phyloP scores from a whole-genome alignment of 73 alveolate genomes.

The Paramecium biaurelia region DNA sequence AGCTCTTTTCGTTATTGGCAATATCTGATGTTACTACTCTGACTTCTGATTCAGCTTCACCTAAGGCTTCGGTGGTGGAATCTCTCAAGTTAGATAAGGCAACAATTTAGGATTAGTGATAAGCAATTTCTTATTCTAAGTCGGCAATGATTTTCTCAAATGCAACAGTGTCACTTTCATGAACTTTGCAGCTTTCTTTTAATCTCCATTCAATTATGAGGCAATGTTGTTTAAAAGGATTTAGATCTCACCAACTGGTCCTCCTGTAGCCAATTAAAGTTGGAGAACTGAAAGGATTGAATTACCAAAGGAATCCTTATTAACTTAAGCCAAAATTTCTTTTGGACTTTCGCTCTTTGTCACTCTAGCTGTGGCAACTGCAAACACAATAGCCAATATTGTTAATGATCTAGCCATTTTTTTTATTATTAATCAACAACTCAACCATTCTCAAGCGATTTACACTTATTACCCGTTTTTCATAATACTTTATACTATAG shows the following conservation, averaged over 20 bases:
- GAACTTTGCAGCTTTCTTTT: conserved; percentile 54
- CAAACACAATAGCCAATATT: conserved; percentile 29
- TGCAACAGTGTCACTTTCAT: conserved; percentile 39
- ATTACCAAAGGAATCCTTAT: conserved; percentile 37
- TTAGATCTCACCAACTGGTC: conserved; percentile 53
- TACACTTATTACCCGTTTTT: conserved; percentile 7
- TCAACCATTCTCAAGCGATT: background rate
- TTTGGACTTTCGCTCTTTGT: background rate
- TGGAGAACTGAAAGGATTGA: conserved; percentile 47
- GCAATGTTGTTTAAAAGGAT: conserved; percentile 46
- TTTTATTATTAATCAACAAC: background rate
- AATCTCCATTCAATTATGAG: conserved; percentile 41
- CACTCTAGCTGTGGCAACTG: background rate
- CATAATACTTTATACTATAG: background rate
- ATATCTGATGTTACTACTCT: conserved; percentile 37
- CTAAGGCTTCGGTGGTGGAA: conserved; percentile 26
- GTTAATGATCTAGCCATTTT: conserved; percentile 1
- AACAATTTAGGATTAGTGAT: background rate
- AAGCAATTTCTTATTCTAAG: conserved; percentile 11
- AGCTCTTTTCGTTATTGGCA: conserved; percentile 30
- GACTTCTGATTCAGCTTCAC: conserved; percentile 37
- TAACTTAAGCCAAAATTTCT: conserved; percentile 1
- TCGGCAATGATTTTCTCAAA: background rate
- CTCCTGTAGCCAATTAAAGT: conserved; percentile 29
- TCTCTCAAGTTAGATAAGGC: conserved; percentile 26